phyloP scores from a whole-genome alignment of 352 stramenopile species.

The Phytopythium cucurbitacearum region DNA sequence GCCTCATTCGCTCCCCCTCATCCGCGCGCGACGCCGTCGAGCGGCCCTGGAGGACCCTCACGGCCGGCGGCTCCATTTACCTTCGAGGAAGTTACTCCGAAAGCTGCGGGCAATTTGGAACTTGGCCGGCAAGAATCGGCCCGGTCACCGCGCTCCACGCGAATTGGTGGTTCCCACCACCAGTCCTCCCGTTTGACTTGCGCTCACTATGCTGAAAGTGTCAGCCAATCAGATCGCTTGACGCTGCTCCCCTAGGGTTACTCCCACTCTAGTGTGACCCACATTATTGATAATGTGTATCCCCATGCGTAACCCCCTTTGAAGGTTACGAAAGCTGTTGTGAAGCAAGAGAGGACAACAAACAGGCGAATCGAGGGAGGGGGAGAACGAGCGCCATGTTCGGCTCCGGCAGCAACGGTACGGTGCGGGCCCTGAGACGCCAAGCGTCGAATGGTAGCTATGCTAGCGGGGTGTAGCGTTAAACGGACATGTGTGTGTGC shows the following conservation, averaged over 20 bases:
- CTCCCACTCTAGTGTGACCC: slow-evolving; percentile 5
- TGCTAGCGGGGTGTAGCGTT: too few species aligned
- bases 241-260: background rate
- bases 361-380: too few species aligned
- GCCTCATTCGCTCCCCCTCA: slow-evolving; percentile 3
- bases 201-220: slow-evolving; percentile 37
- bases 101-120: slow-evolving; percentile 90
- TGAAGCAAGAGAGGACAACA: too few species aligned
- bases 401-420: slow-evolving; percentile 6
- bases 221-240: slow-evolving; percentile 37
- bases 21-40: background rate
- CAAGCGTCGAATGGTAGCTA: too few species aligned
- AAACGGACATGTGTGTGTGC: too few species aligned
- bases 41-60: slow-evolving; percentile 4
- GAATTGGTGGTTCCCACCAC: slow-evolving; percentile 83
- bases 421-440: too few species aligned
- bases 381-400: slow-evolving; percentile 14
- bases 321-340: too few species aligned
- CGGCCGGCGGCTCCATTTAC: slow-evolving; percentile 24
- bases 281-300: background rate
- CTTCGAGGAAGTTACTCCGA: slow-evolving; percentile 76
- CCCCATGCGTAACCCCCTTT: too few species aligned
- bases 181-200: slow-evolving; percentile 63
- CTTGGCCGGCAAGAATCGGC: slow-evolving; percentile 52
- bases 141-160: slow-evolving; percentile 12